phyloP scores from a whole-genome alignment of 495 filamentous ascomycete genomes.

The Amniculicola lignicola region DNA sequence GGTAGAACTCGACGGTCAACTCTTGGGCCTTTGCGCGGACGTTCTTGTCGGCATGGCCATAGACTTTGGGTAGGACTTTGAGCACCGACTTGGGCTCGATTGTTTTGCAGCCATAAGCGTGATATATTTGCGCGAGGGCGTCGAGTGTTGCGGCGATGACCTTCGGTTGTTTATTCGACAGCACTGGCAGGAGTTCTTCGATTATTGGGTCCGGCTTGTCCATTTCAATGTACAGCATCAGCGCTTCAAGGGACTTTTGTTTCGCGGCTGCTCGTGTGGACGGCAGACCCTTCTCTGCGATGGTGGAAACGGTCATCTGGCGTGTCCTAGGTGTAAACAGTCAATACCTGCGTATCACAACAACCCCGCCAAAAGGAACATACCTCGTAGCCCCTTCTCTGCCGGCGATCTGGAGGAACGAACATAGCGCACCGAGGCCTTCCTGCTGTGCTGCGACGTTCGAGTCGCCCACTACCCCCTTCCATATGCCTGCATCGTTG shows the following conservation, averaged over 20 bases:
- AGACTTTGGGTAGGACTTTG: conserved; percentile 84
- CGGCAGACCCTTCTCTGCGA: conserved; percentile 89
- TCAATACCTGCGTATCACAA: too few species aligned
- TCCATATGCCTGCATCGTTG: conserved; percentile 83
- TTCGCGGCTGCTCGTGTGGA: conserved; percentile 86
- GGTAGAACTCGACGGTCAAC: conserved; percentile 88
- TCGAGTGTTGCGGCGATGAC: conserved; percentile 80
- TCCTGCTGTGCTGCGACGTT: conserved; percentile 98
- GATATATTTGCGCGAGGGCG: conserved; percentile 77
- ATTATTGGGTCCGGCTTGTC: conserved; percentile 83
- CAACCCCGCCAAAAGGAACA: conserved; percentile 11
- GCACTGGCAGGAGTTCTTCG: conserved; percentile 80
- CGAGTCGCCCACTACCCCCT: conserved; percentile 87
- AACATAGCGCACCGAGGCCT: conserved; percentile 78
- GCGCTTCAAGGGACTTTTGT: conserved; percentile 76
- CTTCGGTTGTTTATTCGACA: conserved; percentile 93
- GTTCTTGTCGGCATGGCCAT: conserved; percentile 97
- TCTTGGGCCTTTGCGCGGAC: conserved; percentile 92
- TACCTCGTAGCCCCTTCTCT: conserved; percentile 71
- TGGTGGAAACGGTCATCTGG: conserved; percentile 64
- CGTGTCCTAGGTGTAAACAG: conserved; percentile 78
- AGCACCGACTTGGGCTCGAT: conserved; percentile 94
- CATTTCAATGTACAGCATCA: conserved; percentile 85
- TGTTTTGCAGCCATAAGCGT: conserved; percentile 93
- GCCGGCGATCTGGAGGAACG: conserved; percentile 86